phyloP scores from a whole-genome alignment of 2,329 filamentous ascomycete species.

The Harringtonia aguacate region DNA sequence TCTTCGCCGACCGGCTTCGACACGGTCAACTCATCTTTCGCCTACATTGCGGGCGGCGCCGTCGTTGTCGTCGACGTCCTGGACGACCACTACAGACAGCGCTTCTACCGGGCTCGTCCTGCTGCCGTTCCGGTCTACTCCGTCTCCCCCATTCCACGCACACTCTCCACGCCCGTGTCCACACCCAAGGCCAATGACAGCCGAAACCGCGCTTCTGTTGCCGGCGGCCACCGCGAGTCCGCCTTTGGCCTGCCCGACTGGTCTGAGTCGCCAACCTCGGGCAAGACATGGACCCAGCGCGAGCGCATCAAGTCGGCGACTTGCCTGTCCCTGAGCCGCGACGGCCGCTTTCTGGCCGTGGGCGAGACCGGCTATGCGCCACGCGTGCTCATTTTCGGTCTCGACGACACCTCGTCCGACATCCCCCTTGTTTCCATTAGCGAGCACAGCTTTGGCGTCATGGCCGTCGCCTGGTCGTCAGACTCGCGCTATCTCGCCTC shows the following conservation, averaged over 20 bases:
- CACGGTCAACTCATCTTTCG: slow-evolving; percentile 66
- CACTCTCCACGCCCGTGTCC: slow-evolving; percentile 38
- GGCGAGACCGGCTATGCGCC: slow-evolving; percentile 94
- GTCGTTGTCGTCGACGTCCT: slow-evolving; percentile 82
- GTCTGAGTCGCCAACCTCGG: slow-evolving; percentile 48
- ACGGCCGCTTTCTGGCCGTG: slow-evolving; percentile 79
- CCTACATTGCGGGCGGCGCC: slow-evolving; percentile 85
- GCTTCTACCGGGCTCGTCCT: slow-evolving; percentile 83
- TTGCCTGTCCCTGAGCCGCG: slow-evolving; percentile 77
- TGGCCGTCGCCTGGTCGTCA: slow-evolving; percentile 77
- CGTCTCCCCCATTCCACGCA: slow-evolving; percentile 38
- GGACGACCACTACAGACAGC: slow-evolving; percentile 57
- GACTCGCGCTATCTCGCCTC: slow-evolving; percentile 83
- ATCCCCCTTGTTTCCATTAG: slow-evolving; percentile 73
- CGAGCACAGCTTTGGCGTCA: slow-evolving; percentile 85
- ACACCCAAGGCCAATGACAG: slow-evolving; percentile 55
- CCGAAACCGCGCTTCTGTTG: slow-evolving; percentile 43
- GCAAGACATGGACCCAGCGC: slow-evolving; percentile 74
- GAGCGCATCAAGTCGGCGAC: slow-evolving; percentile 93
- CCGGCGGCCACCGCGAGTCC: slow-evolving; percentile 32
- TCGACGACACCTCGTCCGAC: slow-evolving; percentile 71
- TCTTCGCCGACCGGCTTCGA: slow-evolving; percentile 79
- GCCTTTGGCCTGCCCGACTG: slow-evolving; percentile 35
- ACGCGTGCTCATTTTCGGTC: slow-evolving; percentile 79
- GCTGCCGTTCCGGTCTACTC: slow-evolving; percentile 58